Conservation (phyloP, 2,329 filamentous ascomycete genomes). For the Penicillium sp. region DNA sequence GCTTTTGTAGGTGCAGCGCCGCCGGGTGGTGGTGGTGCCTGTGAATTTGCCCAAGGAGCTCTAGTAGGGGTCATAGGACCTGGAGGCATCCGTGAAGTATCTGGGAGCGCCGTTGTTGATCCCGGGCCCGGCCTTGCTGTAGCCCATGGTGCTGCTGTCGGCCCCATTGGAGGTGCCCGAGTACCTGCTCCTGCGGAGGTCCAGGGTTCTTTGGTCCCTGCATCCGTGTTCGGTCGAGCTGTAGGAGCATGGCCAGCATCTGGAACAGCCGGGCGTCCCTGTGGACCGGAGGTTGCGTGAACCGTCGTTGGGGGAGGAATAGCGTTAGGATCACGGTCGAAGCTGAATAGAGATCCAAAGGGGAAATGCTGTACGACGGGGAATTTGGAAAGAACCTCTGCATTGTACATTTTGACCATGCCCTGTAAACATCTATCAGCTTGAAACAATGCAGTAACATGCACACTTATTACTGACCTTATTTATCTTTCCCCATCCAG, state of each 20-base stretch:
- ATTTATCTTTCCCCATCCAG: constrained; percentile 98
- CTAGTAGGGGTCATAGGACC: constrained; percentile 30
- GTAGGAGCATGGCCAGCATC: constrained; percentile 13
- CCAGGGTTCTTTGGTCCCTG: constrained; percentile 37
- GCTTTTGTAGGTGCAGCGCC: constrained; percentile 33
- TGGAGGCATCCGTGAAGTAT: constrained; percentile 28
- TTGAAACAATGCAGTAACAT: background rate
- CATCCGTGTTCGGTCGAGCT: constrained; percentile 14
- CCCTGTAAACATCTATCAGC: constrained; percentile 49
- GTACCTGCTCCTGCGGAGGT: constrained; percentile 19
- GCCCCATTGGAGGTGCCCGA: constrained; percentile 17
- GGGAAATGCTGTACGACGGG: constrained; percentile 96
- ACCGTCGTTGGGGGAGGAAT: constrained; percentile 46
- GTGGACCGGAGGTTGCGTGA: constrained; percentile 46
- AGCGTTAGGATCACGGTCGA: constrained; percentile 64
- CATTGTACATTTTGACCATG: constrained; percentile 99
- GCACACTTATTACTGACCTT: constrained; percentile 48
- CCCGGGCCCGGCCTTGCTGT: constrained; percentile 12
- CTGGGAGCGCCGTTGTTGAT: constrained; percentile 16
- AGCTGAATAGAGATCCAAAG: constrained; percentile 74
- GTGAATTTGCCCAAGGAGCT: constrained; percentile 30
- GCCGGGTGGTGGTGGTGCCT: constrained; percentile 14
- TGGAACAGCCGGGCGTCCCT: constrained; percentile 22
- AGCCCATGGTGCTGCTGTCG: constrained; percentile 32
- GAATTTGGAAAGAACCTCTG: constrained; percentile 92